A percentile compares a stretch with the other conserved stretches of the same genome.
Conservation (phyloP, 768 basidiomycete species). For the Dentipellis sp. region DNA sequence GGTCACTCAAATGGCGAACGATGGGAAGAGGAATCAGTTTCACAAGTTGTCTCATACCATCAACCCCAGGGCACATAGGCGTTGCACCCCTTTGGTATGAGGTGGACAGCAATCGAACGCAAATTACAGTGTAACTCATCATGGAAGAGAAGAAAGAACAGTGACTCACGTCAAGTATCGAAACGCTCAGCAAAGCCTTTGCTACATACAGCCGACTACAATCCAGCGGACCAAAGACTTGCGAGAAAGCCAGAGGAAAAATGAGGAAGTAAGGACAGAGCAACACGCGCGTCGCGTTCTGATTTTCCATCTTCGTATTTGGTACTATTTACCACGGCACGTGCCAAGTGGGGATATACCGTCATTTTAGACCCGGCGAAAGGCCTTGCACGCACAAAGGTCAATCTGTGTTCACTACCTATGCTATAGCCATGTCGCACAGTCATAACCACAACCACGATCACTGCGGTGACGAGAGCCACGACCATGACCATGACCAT, state of each 20-base stretch:
- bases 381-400: background rate
- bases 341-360: background rate
- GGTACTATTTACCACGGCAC: background rate
- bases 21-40: background rate
- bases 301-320: background rate
- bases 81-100: slow-evolving; percentile 61
- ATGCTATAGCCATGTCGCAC: slow-evolving; percentile 36
- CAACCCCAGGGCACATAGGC: slow-evolving; percentile 66
- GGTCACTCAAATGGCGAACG: too few species aligned
- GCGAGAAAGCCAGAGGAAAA: background rate
- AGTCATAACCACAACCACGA: slow-evolving; percentile 45
- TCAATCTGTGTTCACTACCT: background rate
- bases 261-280: background rate
- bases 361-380: background rate
- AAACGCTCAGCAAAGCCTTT: background rate
- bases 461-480: slow-evolving; percentile 46
- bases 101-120: slow-evolving; percentile 66
- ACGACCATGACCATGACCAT: slow-evolving; percentile 48
- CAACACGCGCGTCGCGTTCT: background rate
- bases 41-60: slow-evolving; percentile 58
- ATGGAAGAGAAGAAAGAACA: slow-evolving; percentile 21
- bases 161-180: slow-evolving; percentile 7
- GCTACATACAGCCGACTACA: background rate
- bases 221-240: background rate
- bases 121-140: slow-evolving; percentile 75